Conservation (phyloP, 176 grass and related monocot genomes). For the Aegilops speltoides region DNA sequence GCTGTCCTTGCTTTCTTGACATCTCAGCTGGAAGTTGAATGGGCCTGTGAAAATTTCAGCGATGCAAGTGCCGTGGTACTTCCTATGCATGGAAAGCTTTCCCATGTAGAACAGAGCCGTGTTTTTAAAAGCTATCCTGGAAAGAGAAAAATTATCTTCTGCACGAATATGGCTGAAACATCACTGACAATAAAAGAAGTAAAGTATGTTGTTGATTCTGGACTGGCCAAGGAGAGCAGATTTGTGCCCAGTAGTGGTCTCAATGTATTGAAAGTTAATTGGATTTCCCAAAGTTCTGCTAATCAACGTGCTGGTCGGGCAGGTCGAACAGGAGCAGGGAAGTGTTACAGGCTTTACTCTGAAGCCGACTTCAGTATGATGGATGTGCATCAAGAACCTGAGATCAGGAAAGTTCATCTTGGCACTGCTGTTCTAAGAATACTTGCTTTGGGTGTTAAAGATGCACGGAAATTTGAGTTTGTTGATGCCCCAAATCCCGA, state of each 20-base stretch:
- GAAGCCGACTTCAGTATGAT: slow-evolving; percentile 78
- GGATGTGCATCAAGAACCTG: slow-evolving; percentile 90
- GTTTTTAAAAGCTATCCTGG: slow-evolving; percentile 85
- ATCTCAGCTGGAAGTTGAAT: slow-evolving; percentile 91
- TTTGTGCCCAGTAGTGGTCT: slow-evolving; percentile 73
- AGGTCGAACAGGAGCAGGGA: slow-evolving; percentile 72
- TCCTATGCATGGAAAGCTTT: slow-evolving; percentile 95
- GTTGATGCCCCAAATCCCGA: slow-evolving; percentile 83
- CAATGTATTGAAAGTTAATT: slow-evolving; percentile 79
- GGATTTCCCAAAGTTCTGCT: slow-evolving; percentile 89
- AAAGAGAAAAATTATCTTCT: slow-evolving; percentile 93
- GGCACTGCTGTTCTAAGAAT: slow-evolving; percentile 83
- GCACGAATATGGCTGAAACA: slow-evolving; percentile 92
- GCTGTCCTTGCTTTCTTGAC: slow-evolving; percentile 93
- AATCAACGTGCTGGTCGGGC: slow-evolving; percentile 84
- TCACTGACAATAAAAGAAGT: slow-evolving; percentile 83
- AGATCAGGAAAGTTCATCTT: slow-evolving; percentile 95
- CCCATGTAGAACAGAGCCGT: slow-evolving; percentile 59
- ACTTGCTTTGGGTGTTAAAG: slow-evolving; percentile 68
- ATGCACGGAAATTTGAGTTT: slow-evolving; percentile 81
- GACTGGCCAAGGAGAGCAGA: slow-evolving; percentile 81
- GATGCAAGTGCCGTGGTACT: slow-evolving; percentile 61
- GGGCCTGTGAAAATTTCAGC: slow-evolving; percentile 77
- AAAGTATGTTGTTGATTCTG: slow-evolving; percentile 91
- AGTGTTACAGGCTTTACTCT: slow-evolving; percentile 95